Evolutionary conservation across 2,329 filamentous ascomycete genomes (phyloP), one percentile per base, ranked within the genome.

Genomic region (Colletotrichum scovillei): DNA sequence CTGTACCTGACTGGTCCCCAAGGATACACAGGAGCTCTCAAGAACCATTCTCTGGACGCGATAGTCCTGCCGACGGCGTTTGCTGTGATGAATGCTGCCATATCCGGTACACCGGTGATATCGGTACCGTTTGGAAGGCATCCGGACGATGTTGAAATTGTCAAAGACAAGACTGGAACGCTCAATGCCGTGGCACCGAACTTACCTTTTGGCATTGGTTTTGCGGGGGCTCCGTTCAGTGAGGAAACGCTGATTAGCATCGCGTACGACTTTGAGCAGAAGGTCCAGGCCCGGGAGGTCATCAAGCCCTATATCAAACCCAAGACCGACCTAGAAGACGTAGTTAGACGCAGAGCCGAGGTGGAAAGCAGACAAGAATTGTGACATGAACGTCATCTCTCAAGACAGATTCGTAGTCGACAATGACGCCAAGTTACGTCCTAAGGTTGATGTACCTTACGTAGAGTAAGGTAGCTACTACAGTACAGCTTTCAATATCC

Each of bases 231-330:
- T 3, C 86, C 85, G 62, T 94, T 89, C 83, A 88, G 85, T 46
- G 92, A 94, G 79, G 88, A 88, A 76, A 85, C 81, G 35, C 77
- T 94, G 75, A 89, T 94, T 70, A 89, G 88, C 0, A 87, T 91
- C 78, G 92, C 91, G 7, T 93, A 92, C 83, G 91, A 90, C 4
- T 93, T 90, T 80, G 92, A 94, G 83, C 90, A 92, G 82, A 83
- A 85, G 75, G 92, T 81, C 0, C 69, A 73, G 49, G 77, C 79
- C 2, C 74, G 83, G 8, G 69, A 76, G 12, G 73, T 69, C n/a
- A 75, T 82, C 8, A 77, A 77, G 63, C 78, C 80, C 2, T 78
- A 78, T 12, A 66, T 82, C 0, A 58, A 76, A 65, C 81, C 82
- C 2, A 78, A 30, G 26, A 81, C 78, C 1, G 81, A 82, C 66